Base-by-base conservation (phyloP, 106 monocot species). In the Iris macrosiphon region DNA sequence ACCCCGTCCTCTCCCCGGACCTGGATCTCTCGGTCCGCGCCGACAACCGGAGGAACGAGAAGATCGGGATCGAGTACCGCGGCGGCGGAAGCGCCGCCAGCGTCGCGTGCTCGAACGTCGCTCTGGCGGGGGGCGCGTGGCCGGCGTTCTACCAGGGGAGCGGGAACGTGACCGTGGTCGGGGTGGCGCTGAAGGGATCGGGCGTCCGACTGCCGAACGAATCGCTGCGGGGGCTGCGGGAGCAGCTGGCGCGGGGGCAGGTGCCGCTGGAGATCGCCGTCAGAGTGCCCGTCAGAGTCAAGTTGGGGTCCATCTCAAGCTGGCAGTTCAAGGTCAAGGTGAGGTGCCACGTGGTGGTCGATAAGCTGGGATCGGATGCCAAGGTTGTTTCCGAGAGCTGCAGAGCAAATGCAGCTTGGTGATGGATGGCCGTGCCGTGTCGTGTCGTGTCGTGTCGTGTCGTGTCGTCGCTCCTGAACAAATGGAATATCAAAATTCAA, bases 1-100 rank as follows among this genome's bases (percentile, higher is more conserved):
- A 8, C 15, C 3, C 4, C 43, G 2, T 56, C 0, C 33, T 74
- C 57, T 67, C 71, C 8, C 72, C 79, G 12, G 50, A 50, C 21
- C 27, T 79, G 62, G 40, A 39, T 31, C 54, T 71, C 34, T 11
- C 75, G 14, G 18, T 79, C 49, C 55, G 63, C 32, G 62, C 76
- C 29, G 52, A 57, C 13, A 89, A 89, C 49, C 73, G 70, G 11
- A n/a, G n/a, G n/a, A 89, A 89, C 73, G 40, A 21, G 10, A 72
- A 73, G 63, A 66, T 77, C 69, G 31, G 50, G 3, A 56, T 89
- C 47, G 12, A 67, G 23, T 89, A 89, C 70, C 20, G 46, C 31
- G n/a, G n/a, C n/a, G 24, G 28, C 47, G 72, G 63, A 7, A 60
- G 79, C 52, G 25, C 18, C 34, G 42, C 72, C 31, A 42, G 17